Conservation (phyloP, 805 yeast species). For the Pichia heedii region DNA sequence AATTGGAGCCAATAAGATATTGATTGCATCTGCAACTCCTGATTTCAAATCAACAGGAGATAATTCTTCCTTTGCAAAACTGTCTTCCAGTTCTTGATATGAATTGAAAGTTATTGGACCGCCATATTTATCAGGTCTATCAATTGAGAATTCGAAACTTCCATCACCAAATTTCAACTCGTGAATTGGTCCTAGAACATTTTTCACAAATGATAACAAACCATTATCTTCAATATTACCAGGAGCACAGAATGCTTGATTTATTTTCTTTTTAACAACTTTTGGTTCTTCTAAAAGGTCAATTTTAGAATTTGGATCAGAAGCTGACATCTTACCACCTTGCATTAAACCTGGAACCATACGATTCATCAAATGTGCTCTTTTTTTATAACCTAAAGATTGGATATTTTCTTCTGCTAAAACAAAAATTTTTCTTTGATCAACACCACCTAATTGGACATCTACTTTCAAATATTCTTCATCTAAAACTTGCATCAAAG, state of each 20-base stretch:
- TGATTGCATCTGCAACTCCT: constrained; percentile 84
- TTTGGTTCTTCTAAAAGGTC: constrained; percentile 88
- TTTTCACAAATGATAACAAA: constrained; percentile 73
- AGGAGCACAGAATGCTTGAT: constrained; percentile 91
- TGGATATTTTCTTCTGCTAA: constrained; percentile 93
- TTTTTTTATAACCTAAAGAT: constrained; percentile 82
- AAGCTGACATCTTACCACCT: constrained; percentile 98
- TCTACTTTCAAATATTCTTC: constrained; percentile 85
- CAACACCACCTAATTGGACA: constrained; percentile 98
- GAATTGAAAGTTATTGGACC: constrained; percentile 74
- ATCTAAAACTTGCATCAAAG: constrained; percentile 97
- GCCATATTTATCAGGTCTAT: constrained; percentile 95
- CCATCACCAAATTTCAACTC: constrained; percentile 58
- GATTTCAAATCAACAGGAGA: constrained; percentile 90
- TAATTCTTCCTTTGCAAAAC: constrained; percentile 63
- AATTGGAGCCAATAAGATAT: constrained; percentile 74
- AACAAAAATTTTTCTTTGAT: constrained; percentile 95
- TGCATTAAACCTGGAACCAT: constrained; percentile 97
- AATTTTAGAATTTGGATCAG: constrained; percentile 96
- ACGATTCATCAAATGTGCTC: constrained; percentile 97
- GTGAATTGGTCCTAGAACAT: constrained; percentile 78
- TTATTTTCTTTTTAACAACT: constrained; percentile 79
- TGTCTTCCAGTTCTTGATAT: constrained; percentile 60
- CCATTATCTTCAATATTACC: constrained; percentile 92
- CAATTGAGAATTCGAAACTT: constrained; percentile 57